Percentiles rank a stretch among this genome's conserved stretches.
Conservation (phyloP, 176 grass and related monocot genomes). For the Cenchrus purpureus region DNA sequence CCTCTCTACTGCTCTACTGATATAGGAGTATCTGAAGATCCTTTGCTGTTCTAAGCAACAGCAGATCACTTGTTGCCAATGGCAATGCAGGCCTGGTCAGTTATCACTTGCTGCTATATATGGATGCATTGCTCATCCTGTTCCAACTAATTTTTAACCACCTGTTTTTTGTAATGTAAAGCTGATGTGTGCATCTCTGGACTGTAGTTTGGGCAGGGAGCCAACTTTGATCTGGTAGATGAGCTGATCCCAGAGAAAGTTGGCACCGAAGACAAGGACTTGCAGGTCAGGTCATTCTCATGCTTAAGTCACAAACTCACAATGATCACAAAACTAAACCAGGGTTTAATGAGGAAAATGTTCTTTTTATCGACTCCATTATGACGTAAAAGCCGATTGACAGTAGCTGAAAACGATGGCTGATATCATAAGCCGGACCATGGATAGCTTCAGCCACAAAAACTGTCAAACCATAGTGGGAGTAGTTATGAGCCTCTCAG, state of each 20-base stretch:
- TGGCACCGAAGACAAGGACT: constrained; percentile 19
- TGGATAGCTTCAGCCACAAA: constrained; percentile 5
- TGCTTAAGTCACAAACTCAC: constrained; percentile 24
- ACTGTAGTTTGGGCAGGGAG: constrained; percentile 24
- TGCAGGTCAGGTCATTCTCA: constrained; percentile 36
- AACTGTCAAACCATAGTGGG: constrained; percentile 13
- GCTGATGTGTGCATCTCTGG: constrained; percentile 38
- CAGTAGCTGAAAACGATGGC: constrained; percentile 31
- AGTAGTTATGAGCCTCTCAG: constrained; percentile 34
- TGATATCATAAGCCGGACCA: constrained; percentile 38
- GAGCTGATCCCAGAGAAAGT: constrained; percentile 45
- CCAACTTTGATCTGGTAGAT: constrained; percentile 55
- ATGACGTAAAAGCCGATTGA: constrained; percentile 11
- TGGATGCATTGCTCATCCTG: neutral
- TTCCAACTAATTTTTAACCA: constrained; percentile 58
- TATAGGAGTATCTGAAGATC: neutral
- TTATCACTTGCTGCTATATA: constrained; percentile 8
- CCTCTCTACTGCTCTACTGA: constrained; percentile 26
- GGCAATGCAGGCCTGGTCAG: constrained; percentile 17
- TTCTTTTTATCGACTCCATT: constrained; percentile 44
- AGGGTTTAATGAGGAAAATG: constrained; percentile 10
- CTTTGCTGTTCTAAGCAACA: neutral
- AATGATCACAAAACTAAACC: neutral
- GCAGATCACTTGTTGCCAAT: neutral
- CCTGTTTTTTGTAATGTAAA: constrained; percentile 20